A percentile compares a stretch with the other conserved stretches of the same genome.
These are phyloP conservation scores for Crataegus laevigata DNA, from an alignment of 306 rosid genomes.

Conservation along the genomic window DNA sequence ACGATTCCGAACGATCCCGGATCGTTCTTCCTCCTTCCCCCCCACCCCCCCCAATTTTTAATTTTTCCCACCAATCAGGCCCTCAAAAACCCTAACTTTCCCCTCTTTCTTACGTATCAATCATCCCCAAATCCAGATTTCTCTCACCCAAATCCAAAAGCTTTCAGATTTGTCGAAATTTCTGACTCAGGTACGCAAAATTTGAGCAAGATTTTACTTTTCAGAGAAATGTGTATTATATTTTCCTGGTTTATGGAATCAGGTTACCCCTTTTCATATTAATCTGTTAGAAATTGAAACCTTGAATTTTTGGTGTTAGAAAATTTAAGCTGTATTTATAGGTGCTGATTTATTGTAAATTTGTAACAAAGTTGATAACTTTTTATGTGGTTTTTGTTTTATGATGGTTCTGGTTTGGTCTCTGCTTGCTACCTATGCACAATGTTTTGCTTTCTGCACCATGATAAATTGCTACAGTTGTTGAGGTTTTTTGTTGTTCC, in stretches of 20 bases:
- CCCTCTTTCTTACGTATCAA: background rate
- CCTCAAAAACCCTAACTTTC: constrained; percentile 3
- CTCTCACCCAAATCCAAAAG: background rate
- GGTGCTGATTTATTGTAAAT: background rate
- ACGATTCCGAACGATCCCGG: constrained; percentile 40
- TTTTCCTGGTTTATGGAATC: background rate
- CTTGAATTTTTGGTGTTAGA: background rate
- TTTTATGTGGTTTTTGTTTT: background rate
- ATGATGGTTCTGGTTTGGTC: background rate
- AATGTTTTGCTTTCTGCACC: background rate
- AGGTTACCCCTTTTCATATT: background rate
- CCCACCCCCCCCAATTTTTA: background rate
- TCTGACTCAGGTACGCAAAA: constrained; percentile 2
- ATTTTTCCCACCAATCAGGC: constrained; percentile 14
- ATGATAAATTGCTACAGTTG: background rate
- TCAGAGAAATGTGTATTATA: background rate
- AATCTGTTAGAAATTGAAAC: background rate
- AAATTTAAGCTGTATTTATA: background rate
- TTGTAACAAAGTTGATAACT: background rate
- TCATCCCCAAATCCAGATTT: background rate
- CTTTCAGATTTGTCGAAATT: background rate
- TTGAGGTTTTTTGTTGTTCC: background rate
- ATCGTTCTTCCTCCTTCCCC: constrained; percentile 19
- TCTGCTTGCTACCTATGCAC: background rate
- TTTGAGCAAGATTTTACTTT: background rate